Conservation (phyloP, 1,139 yeast genomes). For the Insectozyma bohioensis region DNA sequence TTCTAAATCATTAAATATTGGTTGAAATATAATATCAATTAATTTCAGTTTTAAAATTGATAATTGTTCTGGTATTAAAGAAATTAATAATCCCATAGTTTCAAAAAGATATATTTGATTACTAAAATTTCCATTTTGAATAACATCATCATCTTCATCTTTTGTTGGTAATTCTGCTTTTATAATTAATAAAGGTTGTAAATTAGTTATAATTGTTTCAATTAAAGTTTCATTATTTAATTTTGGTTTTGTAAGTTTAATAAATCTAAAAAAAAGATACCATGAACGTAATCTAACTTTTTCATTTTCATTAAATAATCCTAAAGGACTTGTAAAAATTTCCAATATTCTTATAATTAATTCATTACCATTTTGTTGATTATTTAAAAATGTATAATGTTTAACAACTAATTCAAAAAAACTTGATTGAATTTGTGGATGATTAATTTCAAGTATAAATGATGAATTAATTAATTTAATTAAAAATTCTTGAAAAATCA, state of each 20-base stretch:
- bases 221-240: constrained; percentile 33
- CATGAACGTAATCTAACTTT: constrained; percentile 84
- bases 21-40: constrained; percentile 66
- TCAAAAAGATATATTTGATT: constrained; percentile 84
- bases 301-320: constrained; percentile 70
- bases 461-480: constrained; percentile 63
- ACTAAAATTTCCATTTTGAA: constrained; percentile 64
- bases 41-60: constrained; percentile 44
- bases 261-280: constrained; percentile 83
- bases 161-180: constrained; percentile 55
- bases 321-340: constrained; percentile 76
- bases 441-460: constrained; percentile 51
- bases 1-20: constrained; percentile 77
- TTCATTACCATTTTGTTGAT: constrained; percentile 45
- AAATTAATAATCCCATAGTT: constrained; percentile 66
- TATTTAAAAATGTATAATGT: constrained; percentile 66
- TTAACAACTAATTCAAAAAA: constrained; percentile 85
- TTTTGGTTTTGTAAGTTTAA: constrained; percentile 70
- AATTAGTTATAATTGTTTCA: constrained; percentile 37
- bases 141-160: constrained; percentile 55
- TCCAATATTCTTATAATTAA: constrained; percentile 66
- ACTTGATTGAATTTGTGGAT: constrained; percentile 75
- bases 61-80: constrained; percentile 34
- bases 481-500: constrained; percentile 60
- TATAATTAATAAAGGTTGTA: constrained; percentile 54